These are phyloP conservation scores for Takashimella koratensis DNA, from an alignment of 1,284 basidiomycete species.

Conservation along the genomic window DNA sequence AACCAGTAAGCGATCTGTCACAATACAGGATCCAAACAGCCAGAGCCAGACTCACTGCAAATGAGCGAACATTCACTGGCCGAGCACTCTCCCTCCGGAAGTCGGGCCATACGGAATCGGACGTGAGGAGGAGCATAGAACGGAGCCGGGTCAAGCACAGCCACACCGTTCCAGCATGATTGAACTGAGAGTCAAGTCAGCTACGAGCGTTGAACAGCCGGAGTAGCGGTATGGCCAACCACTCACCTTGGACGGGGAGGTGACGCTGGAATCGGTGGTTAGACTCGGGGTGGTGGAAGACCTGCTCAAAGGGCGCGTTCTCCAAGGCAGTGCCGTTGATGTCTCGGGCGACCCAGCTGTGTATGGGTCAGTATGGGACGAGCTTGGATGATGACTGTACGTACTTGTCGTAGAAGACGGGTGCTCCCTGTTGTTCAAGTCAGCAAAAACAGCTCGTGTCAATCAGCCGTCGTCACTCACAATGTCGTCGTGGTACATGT, in stretches of 20 bases:
- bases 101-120: conserved; percentile 83
- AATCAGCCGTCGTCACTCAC: conserved; percentile 50
- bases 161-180: conserved; percentile 95
- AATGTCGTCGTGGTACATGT: conserved; percentile 95
- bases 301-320: conserved; percentile 88
- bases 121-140: conserved; percentile 85
- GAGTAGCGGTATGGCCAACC: neutral
- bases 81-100: conserved; percentile 77
- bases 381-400: neutral
- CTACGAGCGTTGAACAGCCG: neutral
- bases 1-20: conserved; percentile 2
- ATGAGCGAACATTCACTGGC: conserved; percentile 91
- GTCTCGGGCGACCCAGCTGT: conserved; percentile 84
- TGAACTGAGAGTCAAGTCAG: conserved; percentile 57
- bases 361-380: neutral
- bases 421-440: conserved; percentile 55
- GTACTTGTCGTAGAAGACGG: conserved; percentile 89
- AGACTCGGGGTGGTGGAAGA: conserved; percentile 78
- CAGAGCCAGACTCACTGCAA: conserved; percentile 62
- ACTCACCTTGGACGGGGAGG: conserved; percentile 69
- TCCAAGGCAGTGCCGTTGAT: conserved; percentile 95
- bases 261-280: conserved; percentile 79
- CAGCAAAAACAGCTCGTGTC: too few species aligned
- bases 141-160: conserved; percentile 85
- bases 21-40: neutral